A percentile compares a stretch with the other conserved stretches of the same genome.
These are phyloP conservation scores for Viola odorata DNA, from an alignment of 345 rosid species.

Conservation along the genomic window DNA sequence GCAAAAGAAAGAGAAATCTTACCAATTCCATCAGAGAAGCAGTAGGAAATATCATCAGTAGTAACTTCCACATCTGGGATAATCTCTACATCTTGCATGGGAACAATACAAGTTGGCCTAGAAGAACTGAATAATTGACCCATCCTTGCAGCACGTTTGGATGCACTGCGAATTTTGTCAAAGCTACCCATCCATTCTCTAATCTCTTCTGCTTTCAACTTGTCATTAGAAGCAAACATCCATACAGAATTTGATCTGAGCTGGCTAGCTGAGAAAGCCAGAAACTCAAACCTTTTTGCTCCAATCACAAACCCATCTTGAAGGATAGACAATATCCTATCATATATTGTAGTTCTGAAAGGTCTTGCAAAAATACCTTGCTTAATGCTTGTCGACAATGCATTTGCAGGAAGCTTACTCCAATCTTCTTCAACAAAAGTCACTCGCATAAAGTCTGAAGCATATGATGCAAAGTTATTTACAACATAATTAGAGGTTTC, in stretches of 20 bases:
- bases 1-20: slow-evolving; percentile 77
- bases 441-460: slow-evolving; percentile 78
- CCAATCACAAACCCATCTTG: slow-evolving; percentile 70
- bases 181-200: slow-evolving; percentile 99
- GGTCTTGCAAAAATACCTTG: slow-evolving; percentile 65
- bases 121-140: slow-evolving; percentile 96
- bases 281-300: slow-evolving; percentile 65
- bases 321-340: slow-evolving; percentile 65
- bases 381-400: slow-evolving; percentile 60
- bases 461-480: slow-evolving; percentile 64
- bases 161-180: slow-evolving; percentile 60
- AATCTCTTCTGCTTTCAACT: slow-evolving; percentile 66
- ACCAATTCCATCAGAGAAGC: slow-evolving; percentile 97
- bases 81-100: slow-evolving; percentile 60
- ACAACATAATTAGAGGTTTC: slow-evolving; percentile 81
- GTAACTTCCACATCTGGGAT: slow-evolving; percentile 76
- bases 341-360: slow-evolving; percentile 59
- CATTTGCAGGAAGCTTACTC: slow-evolving; percentile 65
- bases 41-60: slow-evolving; percentile 56
- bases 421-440: slow-evolving; percentile 96
- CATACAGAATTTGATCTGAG: slow-evolving; percentile 82
- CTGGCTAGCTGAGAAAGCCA: slow-evolving; percentile 95
- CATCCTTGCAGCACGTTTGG: slow-evolving; percentile 97
- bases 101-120: slow-evolving; percentile 57
- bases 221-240: slow-evolving; percentile 91